Evolutionary conservation across 2,329 filamentous ascomycete genomes (phyloP).

Genomic region (Thelonectria discophora): DNA sequence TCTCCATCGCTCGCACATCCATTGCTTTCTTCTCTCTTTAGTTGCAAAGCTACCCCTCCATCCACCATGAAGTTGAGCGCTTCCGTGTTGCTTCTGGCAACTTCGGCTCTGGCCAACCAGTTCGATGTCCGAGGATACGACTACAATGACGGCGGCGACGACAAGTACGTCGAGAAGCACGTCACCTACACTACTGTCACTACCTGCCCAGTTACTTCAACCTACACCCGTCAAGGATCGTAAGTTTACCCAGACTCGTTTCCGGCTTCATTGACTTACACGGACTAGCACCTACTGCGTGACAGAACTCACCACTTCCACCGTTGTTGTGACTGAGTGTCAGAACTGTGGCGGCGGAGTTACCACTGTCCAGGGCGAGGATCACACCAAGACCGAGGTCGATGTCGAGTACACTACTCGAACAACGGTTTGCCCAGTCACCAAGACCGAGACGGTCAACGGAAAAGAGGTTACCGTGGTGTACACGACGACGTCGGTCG

Average conservation of each 20-base stretch:
- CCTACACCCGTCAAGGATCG: slow-evolving; percentile 51
- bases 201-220: slow-evolving; percentile 57
- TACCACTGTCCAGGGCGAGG: slow-evolving; percentile 47
- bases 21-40: slow-evolving; percentile 24
- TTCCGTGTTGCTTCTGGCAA: slow-evolving; percentile 38
- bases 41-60: slow-evolving; percentile 29
- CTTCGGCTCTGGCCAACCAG: slow-evolving; percentile 37
- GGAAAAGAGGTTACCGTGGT: slow-evolving; percentile 41
- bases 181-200: slow-evolving; percentile 48
- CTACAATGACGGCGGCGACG: neutral
- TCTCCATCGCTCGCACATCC: slow-evolving; percentile 32
- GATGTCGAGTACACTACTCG: slow-evolving; percentile 52
- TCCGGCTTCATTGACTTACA: slow-evolving; percentile 26
- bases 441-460: slow-evolving; percentile 47
- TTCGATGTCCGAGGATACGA: slow-evolving; percentile 31
- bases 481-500: slow-evolving; percentile 42
- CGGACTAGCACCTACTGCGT: slow-evolving; percentile 51
- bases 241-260: slow-evolving; percentile 41
- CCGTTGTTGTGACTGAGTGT: slow-evolving; percentile 53
- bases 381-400: slow-evolving; percentile 46
- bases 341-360: slow-evolving; percentile 50
- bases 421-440: slow-evolving; percentile 57
- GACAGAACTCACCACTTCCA: slow-evolving; percentile 55
- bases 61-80: slow-evolving; percentile 41
- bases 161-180: slow-evolving; percentile 22